phyloP scores from a whole-genome alignment of 2,329 filamentous ascomycete species.

The Hysterium pulicare region DNA sequence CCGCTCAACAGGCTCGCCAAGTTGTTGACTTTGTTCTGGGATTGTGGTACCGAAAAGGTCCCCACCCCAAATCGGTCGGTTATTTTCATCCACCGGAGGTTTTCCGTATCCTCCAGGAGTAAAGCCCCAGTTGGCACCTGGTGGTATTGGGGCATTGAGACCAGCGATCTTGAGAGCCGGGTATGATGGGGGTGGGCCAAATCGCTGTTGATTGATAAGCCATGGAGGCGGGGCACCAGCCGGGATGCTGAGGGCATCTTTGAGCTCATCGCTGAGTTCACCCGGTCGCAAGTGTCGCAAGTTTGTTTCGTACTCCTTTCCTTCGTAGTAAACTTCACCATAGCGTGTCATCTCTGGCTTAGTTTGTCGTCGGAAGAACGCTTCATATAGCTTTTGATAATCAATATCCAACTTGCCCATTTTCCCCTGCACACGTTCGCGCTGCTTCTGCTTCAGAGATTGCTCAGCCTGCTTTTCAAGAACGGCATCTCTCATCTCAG shows the following conservation, averaged over 20 bases:
- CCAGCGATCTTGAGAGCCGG: constrained; percentile 93
- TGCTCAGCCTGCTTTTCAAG: constrained; percentile 94
- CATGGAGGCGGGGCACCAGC: constrained; percentile 91
- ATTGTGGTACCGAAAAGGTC: constrained; percentile 84
- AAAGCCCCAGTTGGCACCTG: constrained; percentile 90
- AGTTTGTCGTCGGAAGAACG: constrained; percentile 96
- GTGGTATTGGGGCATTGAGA: constrained; percentile 86
- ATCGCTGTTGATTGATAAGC: constrained; percentile 95
- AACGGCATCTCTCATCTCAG: constrained; percentile 96
- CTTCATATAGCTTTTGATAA: constrained; percentile 96
- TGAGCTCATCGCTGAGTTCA: constrained; percentile 82
- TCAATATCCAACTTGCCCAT: constrained; percentile 98
- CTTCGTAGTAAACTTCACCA: constrained; percentile 99
- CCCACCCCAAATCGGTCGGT: constrained; percentile 85
- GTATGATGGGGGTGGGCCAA: constrained; percentile 90
- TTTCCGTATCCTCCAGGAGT: constrained; percentile 95
- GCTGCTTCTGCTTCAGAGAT: constrained; percentile 88
- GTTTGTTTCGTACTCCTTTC: constrained; percentile 97
- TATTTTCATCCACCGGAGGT: constrained; percentile 89
- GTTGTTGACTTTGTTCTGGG: constrained; percentile 53
- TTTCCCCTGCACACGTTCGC: constrained; percentile 89
- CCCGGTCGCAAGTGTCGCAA: constrained; percentile 85
- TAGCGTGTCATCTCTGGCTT: constrained; percentile 93
- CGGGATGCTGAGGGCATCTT: constrained; percentile 90
- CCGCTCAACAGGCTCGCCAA: constrained; percentile 78